phyloP scores from a whole-genome alignment of 2,329 filamentous ascomycete species.

The Seiridium unicorne region DNA sequence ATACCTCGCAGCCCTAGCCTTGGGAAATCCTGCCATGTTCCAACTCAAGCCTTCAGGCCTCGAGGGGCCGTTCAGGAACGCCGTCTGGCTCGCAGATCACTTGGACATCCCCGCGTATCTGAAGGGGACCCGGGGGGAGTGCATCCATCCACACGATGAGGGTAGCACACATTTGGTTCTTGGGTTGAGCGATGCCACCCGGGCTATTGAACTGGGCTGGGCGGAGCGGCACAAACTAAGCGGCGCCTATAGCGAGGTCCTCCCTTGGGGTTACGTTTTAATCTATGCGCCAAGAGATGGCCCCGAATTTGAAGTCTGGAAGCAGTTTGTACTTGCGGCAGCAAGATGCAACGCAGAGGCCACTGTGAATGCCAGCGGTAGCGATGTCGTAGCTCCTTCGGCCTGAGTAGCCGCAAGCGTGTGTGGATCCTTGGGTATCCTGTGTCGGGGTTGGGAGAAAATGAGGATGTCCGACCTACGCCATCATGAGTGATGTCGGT shows the following conservation, averaged over 20 bases:
- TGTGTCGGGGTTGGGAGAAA: too few relatives aligned
- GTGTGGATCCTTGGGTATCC: too few relatives aligned
- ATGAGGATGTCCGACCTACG: too few relatives aligned
- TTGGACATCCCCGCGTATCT: constrained; percentile 13
- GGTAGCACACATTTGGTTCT: constrained; percentile 36
- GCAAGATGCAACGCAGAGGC: constrained; percentile 18
- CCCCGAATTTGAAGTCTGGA: constrained; percentile 31
- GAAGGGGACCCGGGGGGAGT: constrained; percentile 25
- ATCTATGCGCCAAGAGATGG: constrained; percentile 38
- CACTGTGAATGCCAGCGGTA: constrained; percentile 2
- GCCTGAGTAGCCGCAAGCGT: background rate
- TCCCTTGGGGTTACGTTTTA: constrained; percentile 36
- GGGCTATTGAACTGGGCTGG: constrained; percentile 34
- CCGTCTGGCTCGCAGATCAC: constrained; percentile 21
- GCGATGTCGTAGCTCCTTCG: background rate
- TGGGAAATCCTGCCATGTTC: constrained; percentile 26
- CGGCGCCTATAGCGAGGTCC: constrained; percentile 17
- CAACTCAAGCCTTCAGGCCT: constrained; percentile 24
- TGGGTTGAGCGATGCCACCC: constrained; percentile 34
- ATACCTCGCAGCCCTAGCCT: constrained; percentile 21
- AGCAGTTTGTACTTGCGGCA: constrained; percentile 17
- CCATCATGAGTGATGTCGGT: too few relatives aligned
- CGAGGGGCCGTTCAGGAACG: constrained; percentile 28
- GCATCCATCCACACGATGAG: constrained; percentile 36
- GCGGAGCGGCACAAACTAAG: constrained; percentile 36